Percentiles rank a stretch among this genome's conserved stretches.
Evolutionary conservation across 2,329 filamentous ascomycete genomes (phyloP).

Genomic region (Aplosporella prunicola): DNA sequence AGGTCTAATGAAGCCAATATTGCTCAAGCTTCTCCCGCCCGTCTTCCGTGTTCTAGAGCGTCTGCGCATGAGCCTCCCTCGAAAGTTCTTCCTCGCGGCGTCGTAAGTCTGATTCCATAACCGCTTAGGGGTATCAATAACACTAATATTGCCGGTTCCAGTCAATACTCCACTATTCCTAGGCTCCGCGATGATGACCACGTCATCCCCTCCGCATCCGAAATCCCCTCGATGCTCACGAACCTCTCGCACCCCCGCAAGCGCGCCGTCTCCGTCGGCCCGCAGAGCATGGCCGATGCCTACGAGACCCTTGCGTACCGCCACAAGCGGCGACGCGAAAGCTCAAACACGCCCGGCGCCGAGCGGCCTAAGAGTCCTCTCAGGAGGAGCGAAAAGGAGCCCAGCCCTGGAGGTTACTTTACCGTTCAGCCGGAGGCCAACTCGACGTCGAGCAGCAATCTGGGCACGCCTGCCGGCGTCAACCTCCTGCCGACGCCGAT

Average conservation of each 20-base stretch:
- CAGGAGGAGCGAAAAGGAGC: conserved; percentile 12
- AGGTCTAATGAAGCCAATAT: conserved; percentile 73
- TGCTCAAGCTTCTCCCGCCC: conserved; percentile 71
- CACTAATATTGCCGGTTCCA: too few relatives aligned
- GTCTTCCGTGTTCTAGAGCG: conserved; percentile 80
- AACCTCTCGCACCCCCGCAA: conserved; percentile 73
- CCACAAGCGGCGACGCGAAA: conserved; percentile 57
- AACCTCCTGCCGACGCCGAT: conserved; percentile 40
- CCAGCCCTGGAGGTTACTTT: conserved; percentile 2
- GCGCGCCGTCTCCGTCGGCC: conserved; percentile 79
- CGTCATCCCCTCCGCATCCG: conserved; percentile 78
- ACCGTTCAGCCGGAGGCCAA: conserved; percentile 16
- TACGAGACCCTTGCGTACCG: conserved; percentile 92
- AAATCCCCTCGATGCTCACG: conserved; percentile 72
- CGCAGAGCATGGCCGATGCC: conserved; percentile 90
- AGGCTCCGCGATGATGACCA: conserved; percentile 68
- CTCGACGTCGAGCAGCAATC: conserved; percentile 8
- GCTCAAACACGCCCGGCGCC: conserved; percentile 37
- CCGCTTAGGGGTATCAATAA: conserved; percentile 1
- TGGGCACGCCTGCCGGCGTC: conserved; percentile 32
- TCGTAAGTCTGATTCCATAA: conserved; percentile 44
- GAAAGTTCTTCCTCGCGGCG: conserved; percentile 83
- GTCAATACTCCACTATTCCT: conserved; percentile 77
- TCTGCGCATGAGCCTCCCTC: conserved; percentile 67
- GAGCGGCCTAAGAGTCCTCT: conserved; percentile 20